These are phyloP conservation scores for Ophiostoma sp. DNA, from an alignment of 2,329 filamentous ascomycete species.

Conservation along the genomic window DNA sequence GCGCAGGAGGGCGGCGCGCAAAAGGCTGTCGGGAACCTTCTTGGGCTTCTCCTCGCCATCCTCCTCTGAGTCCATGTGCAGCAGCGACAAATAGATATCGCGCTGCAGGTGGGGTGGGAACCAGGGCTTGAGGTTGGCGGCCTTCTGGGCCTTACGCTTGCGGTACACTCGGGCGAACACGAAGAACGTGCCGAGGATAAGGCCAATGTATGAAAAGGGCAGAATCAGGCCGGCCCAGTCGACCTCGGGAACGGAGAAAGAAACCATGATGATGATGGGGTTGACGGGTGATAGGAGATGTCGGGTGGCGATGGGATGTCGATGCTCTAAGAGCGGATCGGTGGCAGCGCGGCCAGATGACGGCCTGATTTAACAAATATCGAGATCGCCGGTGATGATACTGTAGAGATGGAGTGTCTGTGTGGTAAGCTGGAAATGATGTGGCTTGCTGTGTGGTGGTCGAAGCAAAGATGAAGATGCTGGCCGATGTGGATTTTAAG, in stretches of 20 bases:
- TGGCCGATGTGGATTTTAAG: background rate
- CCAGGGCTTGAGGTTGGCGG: constrained; percentile 86
- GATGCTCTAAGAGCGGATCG: constrained; percentile 2
- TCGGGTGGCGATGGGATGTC: background rate
- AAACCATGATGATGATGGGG: constrained; percentile 37
- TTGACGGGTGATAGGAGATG: background rate
- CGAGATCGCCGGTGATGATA: background rate
- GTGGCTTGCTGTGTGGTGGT: background rate
- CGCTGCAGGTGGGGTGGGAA: constrained; percentile 86
- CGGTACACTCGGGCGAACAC: constrained; percentile 92
- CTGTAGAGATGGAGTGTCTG: background rate
- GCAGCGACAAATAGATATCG: constrained; percentile 88
- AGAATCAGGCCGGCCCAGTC: constrained; percentile 83
- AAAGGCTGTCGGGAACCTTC: constrained; percentile 71
- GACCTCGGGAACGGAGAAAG: constrained; percentile 38
- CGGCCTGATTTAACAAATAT: background rate
- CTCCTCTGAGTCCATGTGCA: constrained; percentile 62
- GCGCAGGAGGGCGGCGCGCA: constrained; percentile 82
- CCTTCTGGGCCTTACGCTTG: constrained; percentile 79
- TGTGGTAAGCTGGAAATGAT: background rate
- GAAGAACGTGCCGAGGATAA: constrained; percentile 80
- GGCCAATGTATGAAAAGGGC: constrained; percentile 81
- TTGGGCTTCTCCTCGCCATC: constrained; percentile 52
- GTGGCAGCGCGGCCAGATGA: background rate
- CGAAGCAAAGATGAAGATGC: background rate